phyloP scores from a whole-genome alignment of 805 yeast species.

The Ogataea pini region DNA sequence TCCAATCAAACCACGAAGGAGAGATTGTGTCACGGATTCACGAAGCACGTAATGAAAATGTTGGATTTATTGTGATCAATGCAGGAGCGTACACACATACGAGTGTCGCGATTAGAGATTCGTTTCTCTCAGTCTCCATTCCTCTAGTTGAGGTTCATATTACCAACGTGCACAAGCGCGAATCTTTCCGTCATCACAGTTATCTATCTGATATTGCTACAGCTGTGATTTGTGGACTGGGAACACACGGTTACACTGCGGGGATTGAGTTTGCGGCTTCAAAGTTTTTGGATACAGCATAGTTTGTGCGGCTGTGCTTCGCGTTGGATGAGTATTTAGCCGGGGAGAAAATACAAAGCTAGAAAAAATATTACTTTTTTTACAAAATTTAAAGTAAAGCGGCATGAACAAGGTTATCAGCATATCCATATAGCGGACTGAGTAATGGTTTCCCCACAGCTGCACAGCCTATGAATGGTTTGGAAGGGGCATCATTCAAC shows the following conservation, averaged over 20 bases:
- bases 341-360: neutral
- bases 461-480: too few relatives aligned
- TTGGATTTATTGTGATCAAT: conserved; percentile 4
- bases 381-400: neutral
- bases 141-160: conserved; percentile 7
- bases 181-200: conserved; percentile 8
- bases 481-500: too few relatives aligned
- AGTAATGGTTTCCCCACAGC: too few relatives aligned
- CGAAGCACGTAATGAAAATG: conserved; percentile 1
- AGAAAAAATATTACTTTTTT: neutral
- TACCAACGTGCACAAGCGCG: conserved; percentile 7
- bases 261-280: conserved; percentile 6
- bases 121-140: conserved; percentile 3
- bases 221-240: conserved; percentile 6
- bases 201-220: conserved; percentile 6
- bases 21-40: conserved; percentile 3
- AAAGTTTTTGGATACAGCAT: neutral
- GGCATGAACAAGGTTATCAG: too few relatives aligned
- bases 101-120: conserved; percentile 9
- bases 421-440: too few relatives aligned
- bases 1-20: conserved; percentile 8
- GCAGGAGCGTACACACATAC: conserved; percentile 10
- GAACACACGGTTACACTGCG: conserved; percentile 3
- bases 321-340: neutral
- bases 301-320: neutral